phyloP scores from a whole-genome alignment of 2,329 filamentous ascomycete species.

The Pezicula radicicola region DNA sequence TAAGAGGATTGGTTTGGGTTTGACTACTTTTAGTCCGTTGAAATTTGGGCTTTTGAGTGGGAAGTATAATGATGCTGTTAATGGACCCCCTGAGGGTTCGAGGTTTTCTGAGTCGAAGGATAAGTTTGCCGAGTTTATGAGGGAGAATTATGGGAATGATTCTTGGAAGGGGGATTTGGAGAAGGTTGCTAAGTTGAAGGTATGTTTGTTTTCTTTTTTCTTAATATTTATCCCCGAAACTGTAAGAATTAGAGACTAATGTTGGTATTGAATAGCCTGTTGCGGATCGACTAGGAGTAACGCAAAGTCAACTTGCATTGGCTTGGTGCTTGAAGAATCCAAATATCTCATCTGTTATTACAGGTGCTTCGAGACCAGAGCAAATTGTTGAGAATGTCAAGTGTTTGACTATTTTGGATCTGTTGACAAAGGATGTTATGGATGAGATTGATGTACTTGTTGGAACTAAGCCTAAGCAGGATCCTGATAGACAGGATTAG shows the following conservation, averaged over 20 bases:
- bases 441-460: conserved; percentile 46
- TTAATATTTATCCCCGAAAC: background rate
- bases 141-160: conserved; percentile 36
- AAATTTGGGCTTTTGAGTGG: conserved; percentile 56
- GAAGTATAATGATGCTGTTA: conserved; percentile 59
- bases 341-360: conserved; percentile 49
- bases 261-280: conserved; percentile 34
- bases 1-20: conserved; percentile 51
- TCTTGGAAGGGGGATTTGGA: conserved; percentile 24
- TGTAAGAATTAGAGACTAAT: background rate
- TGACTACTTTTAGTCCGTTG: conserved; percentile 60
- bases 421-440: conserved; percentile 46
- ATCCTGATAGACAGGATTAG: conserved; percentile 1
- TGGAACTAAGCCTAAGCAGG: conserved; percentile 24
- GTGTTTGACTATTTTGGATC: conserved; percentile 40
- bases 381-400: conserved; percentile 49
- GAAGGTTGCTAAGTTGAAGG: conserved; percentile 39
- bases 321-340: conserved; percentile 52
- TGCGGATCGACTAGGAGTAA: conserved; percentile 54
- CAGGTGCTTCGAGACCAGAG: conserved; percentile 46
- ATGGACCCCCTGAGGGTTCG: conserved; percentile 43
- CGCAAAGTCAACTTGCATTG: conserved; percentile 46
- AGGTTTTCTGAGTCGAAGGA: conserved; percentile 53
- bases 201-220: conserved; percentile 15
- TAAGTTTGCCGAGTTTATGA: conserved; percentile 31